These are phyloP conservation scores for Curvularia lunata DNA, from an alignment of 2,329 filamentous ascomycete genomes.

Conservation along the genomic window DNA sequence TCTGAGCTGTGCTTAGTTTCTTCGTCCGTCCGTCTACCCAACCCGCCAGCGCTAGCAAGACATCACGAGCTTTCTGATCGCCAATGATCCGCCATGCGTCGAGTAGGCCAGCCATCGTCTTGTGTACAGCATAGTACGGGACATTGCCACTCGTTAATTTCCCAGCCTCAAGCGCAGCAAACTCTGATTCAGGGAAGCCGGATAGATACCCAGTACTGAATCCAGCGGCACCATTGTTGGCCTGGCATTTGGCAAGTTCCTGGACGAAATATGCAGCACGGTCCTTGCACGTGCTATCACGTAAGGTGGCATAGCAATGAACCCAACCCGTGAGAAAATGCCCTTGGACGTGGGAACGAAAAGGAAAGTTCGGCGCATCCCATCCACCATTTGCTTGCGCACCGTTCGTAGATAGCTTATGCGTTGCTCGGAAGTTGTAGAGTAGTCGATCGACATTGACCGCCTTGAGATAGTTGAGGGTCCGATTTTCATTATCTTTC, in stretches of 20 bases:
- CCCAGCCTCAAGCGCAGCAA: slow-evolving; percentile 53
- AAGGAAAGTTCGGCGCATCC: slow-evolving; percentile 62
- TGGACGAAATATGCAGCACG: slow-evolving; percentile 56
- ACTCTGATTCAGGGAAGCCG: slow-evolving; percentile 61
- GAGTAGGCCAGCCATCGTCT: slow-evolving; percentile 59
- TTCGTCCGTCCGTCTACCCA: slow-evolving; percentile 60
- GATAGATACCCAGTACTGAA: slow-evolving; percentile 58
- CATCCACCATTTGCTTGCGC: slow-evolving; percentile 58
- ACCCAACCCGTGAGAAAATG: slow-evolving; percentile 60
- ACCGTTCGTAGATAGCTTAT: slow-evolving; percentile 56
- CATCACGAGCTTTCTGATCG: slow-evolving; percentile 52
- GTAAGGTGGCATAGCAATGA: slow-evolving; percentile 55
- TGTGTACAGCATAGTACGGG: slow-evolving; percentile 63
- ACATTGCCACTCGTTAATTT: slow-evolving; percentile 59
- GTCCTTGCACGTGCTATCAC: slow-evolving; percentile 54
- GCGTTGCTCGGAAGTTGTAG: slow-evolving; percentile 58
- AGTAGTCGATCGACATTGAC: slow-evolving; percentile 57
- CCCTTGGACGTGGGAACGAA: slow-evolving; percentile 59
- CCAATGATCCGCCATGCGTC: slow-evolving; percentile 58
- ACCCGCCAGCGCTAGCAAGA: slow-evolving; percentile 53
- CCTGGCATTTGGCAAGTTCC: slow-evolving; percentile 60
- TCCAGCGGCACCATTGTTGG: slow-evolving; percentile 56
- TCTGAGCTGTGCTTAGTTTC: slow-evolving; percentile 52
- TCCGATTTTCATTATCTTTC: slow-evolving; percentile 56
- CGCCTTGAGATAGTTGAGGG: slow-evolving; percentile 55